These are phyloP conservation scores for Endotrypanum monterogeii DNA, from an alignment of 208 protist genomes.

Conservation along the genomic window DNA sequence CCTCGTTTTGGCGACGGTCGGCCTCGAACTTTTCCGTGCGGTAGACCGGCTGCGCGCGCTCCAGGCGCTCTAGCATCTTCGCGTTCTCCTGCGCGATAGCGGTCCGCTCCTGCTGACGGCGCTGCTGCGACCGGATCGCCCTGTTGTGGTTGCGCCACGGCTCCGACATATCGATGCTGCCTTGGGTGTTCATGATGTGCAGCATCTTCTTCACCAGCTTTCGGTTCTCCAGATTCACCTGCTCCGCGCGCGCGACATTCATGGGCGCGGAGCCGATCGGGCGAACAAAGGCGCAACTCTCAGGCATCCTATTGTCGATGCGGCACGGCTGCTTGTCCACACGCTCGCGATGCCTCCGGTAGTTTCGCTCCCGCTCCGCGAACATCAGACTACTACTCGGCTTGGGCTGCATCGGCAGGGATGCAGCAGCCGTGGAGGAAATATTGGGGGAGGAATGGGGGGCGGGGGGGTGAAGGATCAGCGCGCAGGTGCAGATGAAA, in stretches of 20 bases:
- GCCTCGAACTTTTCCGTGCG: slow-evolving; percentile 44
- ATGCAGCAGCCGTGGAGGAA: not conserved
- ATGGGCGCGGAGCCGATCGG: slow-evolving; percentile 33
- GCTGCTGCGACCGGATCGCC: slow-evolving; percentile 45
- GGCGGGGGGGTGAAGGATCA: not conserved
- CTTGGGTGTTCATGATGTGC: slow-evolving; percentile 63
- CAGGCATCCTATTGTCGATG: slow-evolving; percentile 56
- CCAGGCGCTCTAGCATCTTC: slow-evolving; percentile 53
- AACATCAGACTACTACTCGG: slow-evolving; percentile 17
- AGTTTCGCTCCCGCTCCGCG: slow-evolving; percentile 46
- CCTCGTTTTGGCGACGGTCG: slow-evolving; percentile 54
- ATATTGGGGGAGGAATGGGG: not conserved
- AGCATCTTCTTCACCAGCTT: slow-evolving; percentile 62
- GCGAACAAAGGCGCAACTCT: slow-evolving; percentile 35
- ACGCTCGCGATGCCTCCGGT: slow-evolving; percentile 57
- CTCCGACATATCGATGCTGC: slow-evolving; percentile 65
- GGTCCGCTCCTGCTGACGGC: slow-evolving; percentile 35
- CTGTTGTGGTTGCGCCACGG: slow-evolving; percentile 59
- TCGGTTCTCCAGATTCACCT: slow-evolving; percentile 61
- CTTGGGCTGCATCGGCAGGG: slow-evolving; percentile 20
- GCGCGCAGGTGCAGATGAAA: not conserved
- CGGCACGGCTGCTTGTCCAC: slow-evolving; percentile 38
- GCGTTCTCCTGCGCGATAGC: slow-evolving; percentile 57
- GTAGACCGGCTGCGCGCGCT: slow-evolving; percentile 50
- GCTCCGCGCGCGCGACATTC: slow-evolving; percentile 27